A percentile compares a stretch with the other conserved stretches of the same genome.
phyloP scores from a whole-genome alignment of 768 basidiomycete genomes.

The Leucosporidium scottii region DNA sequence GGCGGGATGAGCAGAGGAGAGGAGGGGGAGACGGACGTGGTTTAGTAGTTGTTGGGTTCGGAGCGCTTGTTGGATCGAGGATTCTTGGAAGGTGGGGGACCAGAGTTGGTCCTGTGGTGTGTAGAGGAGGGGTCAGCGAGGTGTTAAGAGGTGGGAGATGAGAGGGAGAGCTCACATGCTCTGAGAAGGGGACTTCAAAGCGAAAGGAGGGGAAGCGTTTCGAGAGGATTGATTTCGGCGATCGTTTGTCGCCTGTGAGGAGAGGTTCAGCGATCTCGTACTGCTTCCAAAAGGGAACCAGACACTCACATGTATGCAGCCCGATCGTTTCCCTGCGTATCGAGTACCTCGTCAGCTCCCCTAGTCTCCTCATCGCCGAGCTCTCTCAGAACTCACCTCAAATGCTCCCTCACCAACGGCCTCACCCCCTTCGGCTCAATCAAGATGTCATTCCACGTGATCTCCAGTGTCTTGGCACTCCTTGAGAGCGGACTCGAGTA shows the following conservation, averaged over 20 bases:
- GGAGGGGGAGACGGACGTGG: not conserved
- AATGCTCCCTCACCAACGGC: slow-evolving; percentile 31
- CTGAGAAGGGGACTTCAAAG: slow-evolving; percentile 35
- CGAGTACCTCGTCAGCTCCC: no score
- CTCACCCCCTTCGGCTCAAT: slow-evolving; percentile 5
- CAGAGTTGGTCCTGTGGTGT: slow-evolving; percentile 36
- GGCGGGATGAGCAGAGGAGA: not conserved
- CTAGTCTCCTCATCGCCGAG: no score
- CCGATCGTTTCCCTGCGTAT: slow-evolving; percentile 31
- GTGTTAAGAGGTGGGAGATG: no score
- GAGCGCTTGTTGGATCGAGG: slow-evolving; percentile 15
- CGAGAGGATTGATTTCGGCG: slow-evolving; percentile 27
- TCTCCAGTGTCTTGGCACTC: slow-evolving; percentile 30
- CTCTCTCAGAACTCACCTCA: slow-evolving; percentile 19
- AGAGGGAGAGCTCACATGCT: not conserved
- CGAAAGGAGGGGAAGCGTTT: slow-evolving; percentile 29
- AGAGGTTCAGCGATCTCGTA: no score
- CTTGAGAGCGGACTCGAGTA: slow-evolving; percentile 37
- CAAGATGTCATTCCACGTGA: slow-evolving; percentile 35
- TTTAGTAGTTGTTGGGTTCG: slow-evolving; percentile 31
- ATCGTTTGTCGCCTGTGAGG: slow-evolving; percentile 30
- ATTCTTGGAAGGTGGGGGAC: slow-evolving; percentile 32
- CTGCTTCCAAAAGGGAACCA: no score
- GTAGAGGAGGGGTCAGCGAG: no score
- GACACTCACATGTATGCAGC: slow-evolving; percentile 28